phyloP scores from a whole-genome alignment of 2,329 filamentous ascomycete genomes.

The Dichotomopilus funicola region DNA sequence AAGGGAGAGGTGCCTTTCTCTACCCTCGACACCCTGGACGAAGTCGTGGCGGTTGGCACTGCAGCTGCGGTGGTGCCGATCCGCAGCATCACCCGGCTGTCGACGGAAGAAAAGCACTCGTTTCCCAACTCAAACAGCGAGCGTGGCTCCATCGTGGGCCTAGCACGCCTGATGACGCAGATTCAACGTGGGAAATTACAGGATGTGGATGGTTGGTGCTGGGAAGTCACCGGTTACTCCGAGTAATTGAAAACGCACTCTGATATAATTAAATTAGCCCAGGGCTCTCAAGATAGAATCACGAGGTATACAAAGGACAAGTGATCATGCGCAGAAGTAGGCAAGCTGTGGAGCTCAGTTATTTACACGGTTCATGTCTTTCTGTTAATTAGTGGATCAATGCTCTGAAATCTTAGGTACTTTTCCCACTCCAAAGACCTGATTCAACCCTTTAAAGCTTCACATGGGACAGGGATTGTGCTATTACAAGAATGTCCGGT shows the following conservation, averaged over 20 bases:
- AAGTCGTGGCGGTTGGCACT: constrained; percentile 1
- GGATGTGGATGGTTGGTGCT: constrained; percentile 1
- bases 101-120: background rate
- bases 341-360: too few relatives aligned
- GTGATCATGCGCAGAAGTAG: background rate
- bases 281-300: too few relatives aligned
- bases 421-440: background rate
- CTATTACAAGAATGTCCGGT: background rate
- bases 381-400: background rate
- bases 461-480: background rate
- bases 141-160: background rate
- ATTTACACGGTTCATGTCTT: background rate
- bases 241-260: background rate
- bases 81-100: background rate
- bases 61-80: constrained; percentile 1
- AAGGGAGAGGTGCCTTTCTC: constrained; percentile 48
- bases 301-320: background rate
- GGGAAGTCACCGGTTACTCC: background rate
- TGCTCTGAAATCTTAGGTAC: background rate
- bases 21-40: background rate
- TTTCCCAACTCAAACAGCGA: background rate
- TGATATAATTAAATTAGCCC: too few relatives aligned
- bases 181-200: background rate
- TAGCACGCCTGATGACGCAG: background rate
- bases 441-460: background rate